phyloP scores from a whole-genome alignment of 176 grass and related monocot species.

The Oryza rufipogon region DNA sequence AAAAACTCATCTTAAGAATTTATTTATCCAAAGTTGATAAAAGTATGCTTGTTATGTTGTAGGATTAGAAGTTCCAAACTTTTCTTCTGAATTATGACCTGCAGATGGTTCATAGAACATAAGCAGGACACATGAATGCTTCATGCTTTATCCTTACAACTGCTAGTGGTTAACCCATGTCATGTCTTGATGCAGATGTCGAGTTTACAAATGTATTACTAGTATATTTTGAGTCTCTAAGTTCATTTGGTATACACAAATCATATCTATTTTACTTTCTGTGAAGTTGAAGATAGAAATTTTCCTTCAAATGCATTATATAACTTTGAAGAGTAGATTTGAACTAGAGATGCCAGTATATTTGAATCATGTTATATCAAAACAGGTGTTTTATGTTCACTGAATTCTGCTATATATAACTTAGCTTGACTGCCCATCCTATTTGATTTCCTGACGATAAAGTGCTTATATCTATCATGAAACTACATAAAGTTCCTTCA shows the following conservation, averaged over 20 bases:
- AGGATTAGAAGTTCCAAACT: not conserved
- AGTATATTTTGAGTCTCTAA: conserved; percentile 7
- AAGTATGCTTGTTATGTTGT: not conserved
- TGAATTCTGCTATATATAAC: conserved; percentile 13
- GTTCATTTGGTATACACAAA: not conserved
- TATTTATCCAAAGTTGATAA: conserved; percentile 10
- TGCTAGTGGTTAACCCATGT: not conserved
- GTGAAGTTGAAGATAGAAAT: not conserved
- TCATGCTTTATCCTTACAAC: conserved; percentile 2
- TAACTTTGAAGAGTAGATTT: not conserved
- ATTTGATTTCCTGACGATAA: not conserved
- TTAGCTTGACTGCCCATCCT: not conserved
- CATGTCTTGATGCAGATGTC: conserved; percentile 5
- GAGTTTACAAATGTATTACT: not conserved
- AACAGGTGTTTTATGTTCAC: not conserved
- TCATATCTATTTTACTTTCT: not conserved
- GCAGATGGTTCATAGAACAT: conserved; percentile 4
- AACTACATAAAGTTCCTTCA: conserved; percentile 10
- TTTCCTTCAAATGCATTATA: not conserved
- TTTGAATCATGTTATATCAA: not conserved
- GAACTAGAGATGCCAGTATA: not conserved
- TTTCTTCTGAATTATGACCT: not conserved
- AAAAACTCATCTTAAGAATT: not conserved
- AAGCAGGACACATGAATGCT: conserved; percentile 4
- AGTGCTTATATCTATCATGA: not conserved